These are phyloP conservation scores for Cystobasidiaceae sp. DNA, from an alignment of 1,284 basidiomycete genomes.

Conservation along the genomic window DNA sequence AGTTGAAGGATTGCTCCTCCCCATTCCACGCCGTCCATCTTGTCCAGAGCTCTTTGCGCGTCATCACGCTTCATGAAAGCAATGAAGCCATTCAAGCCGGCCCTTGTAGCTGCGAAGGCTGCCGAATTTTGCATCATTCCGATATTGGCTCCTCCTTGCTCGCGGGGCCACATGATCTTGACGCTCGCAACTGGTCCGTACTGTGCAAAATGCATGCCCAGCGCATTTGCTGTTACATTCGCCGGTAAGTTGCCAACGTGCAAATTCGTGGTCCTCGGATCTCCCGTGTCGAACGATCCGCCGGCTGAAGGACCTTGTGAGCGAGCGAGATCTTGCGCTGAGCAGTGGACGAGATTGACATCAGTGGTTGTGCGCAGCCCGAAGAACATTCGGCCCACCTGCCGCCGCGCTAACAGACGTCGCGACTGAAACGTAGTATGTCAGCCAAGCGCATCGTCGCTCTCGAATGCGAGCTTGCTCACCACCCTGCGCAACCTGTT, in stretches of 20 bases:
- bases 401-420: constrained; percentile 80
- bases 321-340: not conserved
- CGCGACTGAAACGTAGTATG: constrained; percentile 45
- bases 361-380: not conserved
- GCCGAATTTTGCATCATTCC: constrained; percentile 5
- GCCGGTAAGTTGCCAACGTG: constrained; percentile 61
- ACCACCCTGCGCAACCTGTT: constrained; percentile 56
- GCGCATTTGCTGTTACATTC: constrained; percentile 49
- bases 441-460: not conserved
- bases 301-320: constrained; percentile 34
- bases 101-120: constrained; percentile 33
- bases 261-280: constrained; percentile 83
- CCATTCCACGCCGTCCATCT: constrained; percentile 88
- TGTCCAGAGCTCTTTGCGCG: constrained; percentile 77
- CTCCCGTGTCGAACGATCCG: constrained; percentile 79
- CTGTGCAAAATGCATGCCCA: constrained; percentile 78
- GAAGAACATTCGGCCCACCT: constrained; percentile 53
- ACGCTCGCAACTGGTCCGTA: constrained; percentile 54
- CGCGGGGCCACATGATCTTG: constrained; percentile 85
- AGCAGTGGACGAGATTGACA: not conserved
- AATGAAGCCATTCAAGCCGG: constrained; percentile 84
- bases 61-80: constrained; percentile 88
- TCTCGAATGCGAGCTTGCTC: constrained; percentile 36
- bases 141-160: constrained; percentile 48
- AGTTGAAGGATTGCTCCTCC: constrained; percentile 75